Evolutionary conservation across 805 yeast genomes (phyloP).

Genomic region (Myxozyma melibiosi): DNA sequence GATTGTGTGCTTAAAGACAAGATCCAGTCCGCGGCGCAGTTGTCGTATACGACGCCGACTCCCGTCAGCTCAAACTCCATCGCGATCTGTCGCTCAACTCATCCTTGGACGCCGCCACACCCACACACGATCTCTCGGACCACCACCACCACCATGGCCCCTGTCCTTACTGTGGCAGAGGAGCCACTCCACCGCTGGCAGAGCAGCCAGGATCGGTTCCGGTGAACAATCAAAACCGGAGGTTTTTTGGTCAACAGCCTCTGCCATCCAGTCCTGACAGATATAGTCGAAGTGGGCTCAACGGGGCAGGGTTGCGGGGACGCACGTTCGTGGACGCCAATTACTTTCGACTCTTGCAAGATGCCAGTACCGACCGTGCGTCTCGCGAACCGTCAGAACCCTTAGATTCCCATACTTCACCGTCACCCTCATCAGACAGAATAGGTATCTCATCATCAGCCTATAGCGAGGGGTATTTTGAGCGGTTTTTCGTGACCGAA

Average conservation of each 20-base stretch:
- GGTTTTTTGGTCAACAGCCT: constrained; percentile 1
- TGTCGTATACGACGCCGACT: constrained; percentile 24
- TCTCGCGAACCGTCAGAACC: not conserved
- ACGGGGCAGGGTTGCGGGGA: not conserved
- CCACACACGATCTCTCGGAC: not conserved
- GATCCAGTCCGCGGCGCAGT: constrained; percentile 29
- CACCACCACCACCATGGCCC: not conserved
- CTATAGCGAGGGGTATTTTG: constrained; percentile 81
- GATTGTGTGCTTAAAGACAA: constrained; percentile 10
- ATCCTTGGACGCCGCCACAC: not conserved
- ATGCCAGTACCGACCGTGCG: constrained; percentile 1
- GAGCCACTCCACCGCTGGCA: constrained; percentile 6
- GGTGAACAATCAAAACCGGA: not conserved
- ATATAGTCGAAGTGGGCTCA: not conserved
- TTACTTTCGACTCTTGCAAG: constrained; percentile 27
- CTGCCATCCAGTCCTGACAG: not conserved
- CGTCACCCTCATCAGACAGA: not conserved
- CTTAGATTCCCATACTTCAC: too few relatives aligned
- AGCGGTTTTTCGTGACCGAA: constrained; percentile 61
- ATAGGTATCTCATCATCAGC: constrained; percentile 52
- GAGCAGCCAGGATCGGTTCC: not conserved
- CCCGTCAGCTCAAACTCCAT: constrained; percentile 29
- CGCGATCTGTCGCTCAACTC: constrained; percentile 12
- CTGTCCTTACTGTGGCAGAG: constrained; percentile 18
- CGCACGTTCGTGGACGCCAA: constrained; percentile 25